phyloP scores from a whole-genome alignment of 352 stramenopile genomes.

The Globisporangium canariense region DNA sequence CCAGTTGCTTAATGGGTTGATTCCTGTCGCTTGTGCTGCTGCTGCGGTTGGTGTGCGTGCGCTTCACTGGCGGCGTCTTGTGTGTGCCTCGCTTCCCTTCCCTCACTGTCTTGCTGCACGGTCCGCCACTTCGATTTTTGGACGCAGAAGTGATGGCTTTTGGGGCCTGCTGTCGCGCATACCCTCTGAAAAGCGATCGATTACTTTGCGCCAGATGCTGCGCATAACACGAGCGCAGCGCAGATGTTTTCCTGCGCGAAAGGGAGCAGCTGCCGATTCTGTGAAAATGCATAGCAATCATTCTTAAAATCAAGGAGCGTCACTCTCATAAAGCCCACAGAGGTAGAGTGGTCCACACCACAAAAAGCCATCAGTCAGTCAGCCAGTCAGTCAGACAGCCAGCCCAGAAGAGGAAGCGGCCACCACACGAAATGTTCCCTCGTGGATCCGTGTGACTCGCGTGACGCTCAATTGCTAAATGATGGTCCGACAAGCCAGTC shows the following conservation, averaged over 20 bases:
- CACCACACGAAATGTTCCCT: slow-evolving; percentile 11
- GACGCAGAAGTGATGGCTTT: background rate
- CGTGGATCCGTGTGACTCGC: background rate
- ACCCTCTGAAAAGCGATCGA: background rate
- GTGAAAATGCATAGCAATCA: slow-evolving; percentile 3
- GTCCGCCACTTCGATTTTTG: slow-evolving; percentile 9
- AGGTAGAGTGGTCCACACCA: background rate
- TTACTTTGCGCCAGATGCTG: background rate
- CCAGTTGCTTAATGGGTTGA: background rate
- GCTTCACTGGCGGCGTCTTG: too few relatives aligned
- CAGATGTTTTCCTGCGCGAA: background rate
- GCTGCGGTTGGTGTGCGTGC: background rate
- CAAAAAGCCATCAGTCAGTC: background rate
- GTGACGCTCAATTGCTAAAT: background rate
- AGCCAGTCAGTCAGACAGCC: background rate
- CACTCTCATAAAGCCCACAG: background rate
- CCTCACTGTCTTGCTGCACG: background rate
- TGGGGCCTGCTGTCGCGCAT: background rate
- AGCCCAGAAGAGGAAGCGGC: background rate
- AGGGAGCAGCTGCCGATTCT: background rate
- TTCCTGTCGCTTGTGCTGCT: background rate
- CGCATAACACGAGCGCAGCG: background rate
- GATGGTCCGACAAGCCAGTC: too few relatives aligned
- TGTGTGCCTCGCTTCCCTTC: background rate
- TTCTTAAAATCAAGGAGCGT: background rate